A percentile compares a stretch with the other conserved stretches of the same genome.
Conservation (phyloP, 805 yeast species). For the Cyberlindnera mycetangii region DNA sequence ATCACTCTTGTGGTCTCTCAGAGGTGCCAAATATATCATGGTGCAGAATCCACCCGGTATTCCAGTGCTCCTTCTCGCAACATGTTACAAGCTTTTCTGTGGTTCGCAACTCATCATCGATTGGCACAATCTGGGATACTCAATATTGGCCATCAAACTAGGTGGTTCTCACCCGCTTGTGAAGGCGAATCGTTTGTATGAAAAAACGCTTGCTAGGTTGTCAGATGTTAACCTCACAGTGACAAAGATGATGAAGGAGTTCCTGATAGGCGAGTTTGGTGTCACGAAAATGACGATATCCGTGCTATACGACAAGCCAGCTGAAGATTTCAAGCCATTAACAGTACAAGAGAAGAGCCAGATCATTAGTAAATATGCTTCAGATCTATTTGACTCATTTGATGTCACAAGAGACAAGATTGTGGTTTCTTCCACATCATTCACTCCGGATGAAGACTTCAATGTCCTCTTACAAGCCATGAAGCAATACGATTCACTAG, state of each 20-base stretch:
- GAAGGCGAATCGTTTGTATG: conserved; percentile 56
- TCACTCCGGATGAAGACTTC: conserved; percentile 94
- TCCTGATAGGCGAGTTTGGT: conserved; percentile 53
- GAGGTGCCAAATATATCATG: conserved; percentile 65
- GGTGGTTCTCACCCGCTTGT: conserved; percentile 57
- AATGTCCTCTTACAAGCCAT: conserved; percentile 66
- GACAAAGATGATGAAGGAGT: conserved; percentile 66
- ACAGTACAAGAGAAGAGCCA: conserved; percentile 21
- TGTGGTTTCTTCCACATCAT: conserved; percentile 86
- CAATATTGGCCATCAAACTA: conserved; percentile 70
- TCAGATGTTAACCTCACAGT: conserved; percentile 81
- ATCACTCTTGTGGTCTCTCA: conserved; percentile 45
- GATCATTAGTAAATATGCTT: conserved; percentile 36
- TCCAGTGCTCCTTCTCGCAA: conserved; percentile 69
- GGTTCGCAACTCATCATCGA: conserved; percentile 73
- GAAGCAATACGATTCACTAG: conserved; percentile 40
- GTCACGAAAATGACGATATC: conserved; percentile 46
- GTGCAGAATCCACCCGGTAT: conserved; percentile 92
- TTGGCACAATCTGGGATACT: conserved; percentile 94
- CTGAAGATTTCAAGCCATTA: conserved; percentile 56
- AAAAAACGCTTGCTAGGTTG: conserved; percentile 53
- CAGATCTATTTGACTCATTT: conserved; percentile 34
- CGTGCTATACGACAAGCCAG: conserved; percentile 87
- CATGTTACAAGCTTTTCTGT: conserved; percentile 50
- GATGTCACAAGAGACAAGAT: conserved; percentile 48